Base-by-base conservation (phyloP, 306 rosid species). In the Glycine soja region DNA sequence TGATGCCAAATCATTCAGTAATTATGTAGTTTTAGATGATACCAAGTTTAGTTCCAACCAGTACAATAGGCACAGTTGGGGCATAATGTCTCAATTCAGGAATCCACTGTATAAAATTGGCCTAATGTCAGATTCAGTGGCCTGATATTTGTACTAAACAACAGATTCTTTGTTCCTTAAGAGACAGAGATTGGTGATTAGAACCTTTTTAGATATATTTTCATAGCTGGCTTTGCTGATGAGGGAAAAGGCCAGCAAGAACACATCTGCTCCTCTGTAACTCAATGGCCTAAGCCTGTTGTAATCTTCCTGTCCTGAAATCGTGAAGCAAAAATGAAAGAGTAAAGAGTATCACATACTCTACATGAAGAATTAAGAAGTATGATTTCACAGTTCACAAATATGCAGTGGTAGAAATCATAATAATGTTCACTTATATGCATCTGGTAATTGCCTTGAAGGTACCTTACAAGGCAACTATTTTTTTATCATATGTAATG, bases 231-330 rank as follows among this genome's bases (percentile, higher is more conserved):
- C 72, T 66, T 66, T 66, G 32, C 72, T 66, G 72, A 66, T 42
- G 32, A 66, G 72, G 8, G 72, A 66, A 66, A 66, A 66, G 72
- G 72, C 72, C 51, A 66, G 52, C 52, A 66, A 42, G n/a, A 66
- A 66, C 72, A 66, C 72, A 42, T 66, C 72, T 40, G 72, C 72
- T 66, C 72, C 72, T 42, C 72, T 66, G 19, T 66, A 66, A 15
- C 72, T 66, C 52, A 66, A 66, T 40, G 72, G 72, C 34, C 72
- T 66, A 40, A 66, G 72, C 52, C 72, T 66, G 51, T 66, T 66
- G 72, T 66, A 66, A 66, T 66, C 72, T 15, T 66, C 72, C 72
- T 66, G 72, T 42, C 72, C 72, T 66, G 52, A 66, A 66, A 40
- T 15, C 52, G 15, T 42, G 51, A 40, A 15, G 34, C 30, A n/a